Evolutionary conservation across 768 basidiomycete species (phyloP).

Genomic region (Podaxis rugospora): DNA sequence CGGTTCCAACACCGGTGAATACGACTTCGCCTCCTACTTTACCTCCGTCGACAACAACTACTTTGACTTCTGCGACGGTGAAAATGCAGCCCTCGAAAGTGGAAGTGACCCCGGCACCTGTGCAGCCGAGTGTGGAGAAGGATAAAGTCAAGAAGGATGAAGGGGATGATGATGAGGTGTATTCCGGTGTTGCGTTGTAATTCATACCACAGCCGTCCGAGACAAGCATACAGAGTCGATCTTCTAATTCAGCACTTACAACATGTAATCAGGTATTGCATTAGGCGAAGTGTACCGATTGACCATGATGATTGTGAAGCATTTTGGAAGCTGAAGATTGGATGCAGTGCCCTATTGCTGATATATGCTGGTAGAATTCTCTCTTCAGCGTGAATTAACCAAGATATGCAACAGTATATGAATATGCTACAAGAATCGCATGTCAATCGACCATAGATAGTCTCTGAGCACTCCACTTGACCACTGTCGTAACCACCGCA

Average conservation of each 20-base stretch:
- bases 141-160: not conserved
- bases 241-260: too few relatives aligned
- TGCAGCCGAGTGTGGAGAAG: not conserved
- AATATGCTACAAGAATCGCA: not conserved
- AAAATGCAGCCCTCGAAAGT: rapidly evolving
- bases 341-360: not conserved
- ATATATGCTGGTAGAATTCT: too few relatives aligned
- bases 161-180: not conserved
- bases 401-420: too few relatives aligned
- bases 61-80: not conserved
- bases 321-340: not conserved
- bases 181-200: constrained; percentile 6
- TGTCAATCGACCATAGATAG: constrained; percentile 27
- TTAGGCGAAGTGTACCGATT: not conserved
- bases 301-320: not conserved
- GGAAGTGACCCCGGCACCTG: not conserved
- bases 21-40: not conserved
- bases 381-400: too few relatives aligned
- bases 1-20: not conserved
- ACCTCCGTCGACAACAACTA: not conserved
- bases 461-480: constrained; percentile 54
- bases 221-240: too few relatives aligned
- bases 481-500: constrained; percentile 40
- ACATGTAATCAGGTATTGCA: too few relatives aligned
- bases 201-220: not conserved